These are phyloP conservation scores for Iris pallida DNA, from an alignment of 116 monocot genomes.

Conservation along the genomic window DNA sequence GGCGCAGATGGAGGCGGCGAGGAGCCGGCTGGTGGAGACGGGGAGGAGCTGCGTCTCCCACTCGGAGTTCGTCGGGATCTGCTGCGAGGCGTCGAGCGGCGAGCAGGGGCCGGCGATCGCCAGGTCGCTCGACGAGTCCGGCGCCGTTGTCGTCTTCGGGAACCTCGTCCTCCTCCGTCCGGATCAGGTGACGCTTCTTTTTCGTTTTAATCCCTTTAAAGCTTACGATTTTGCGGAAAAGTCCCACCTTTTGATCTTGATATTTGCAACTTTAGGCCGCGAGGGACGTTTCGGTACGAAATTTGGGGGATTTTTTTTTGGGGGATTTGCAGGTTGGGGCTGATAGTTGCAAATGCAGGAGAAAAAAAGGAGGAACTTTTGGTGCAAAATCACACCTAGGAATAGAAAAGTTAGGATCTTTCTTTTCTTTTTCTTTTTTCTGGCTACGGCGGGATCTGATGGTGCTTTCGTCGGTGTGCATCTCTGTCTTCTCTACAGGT, in stretches of 20 bases:
- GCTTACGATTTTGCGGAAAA: not conserved
- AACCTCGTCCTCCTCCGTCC: slow-evolving; percentile 67
- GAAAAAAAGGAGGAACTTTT: not conserved
- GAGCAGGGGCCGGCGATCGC: slow-evolving; percentile 45
- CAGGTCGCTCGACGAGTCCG: slow-evolving; percentile 65
- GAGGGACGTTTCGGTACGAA: no score
- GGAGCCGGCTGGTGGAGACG: slow-evolving; percentile 32
- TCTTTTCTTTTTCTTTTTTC: not conserved
- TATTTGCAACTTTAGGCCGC: not conserved
- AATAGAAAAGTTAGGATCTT: not conserved
- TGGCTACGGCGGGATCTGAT: slow-evolving; percentile 20
- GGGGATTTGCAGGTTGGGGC: no score
- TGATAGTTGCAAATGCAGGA: not conserved
- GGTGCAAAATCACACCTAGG: not conserved
- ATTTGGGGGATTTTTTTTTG: not conserved
- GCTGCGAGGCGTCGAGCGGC: slow-evolving; percentile 30
- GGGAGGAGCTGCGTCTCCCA: slow-evolving; percentile 28
- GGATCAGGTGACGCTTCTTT: slow-evolving; percentile 39
- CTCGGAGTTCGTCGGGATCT: slow-evolving; percentile 49
- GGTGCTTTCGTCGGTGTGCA: slow-evolving; percentile 8
- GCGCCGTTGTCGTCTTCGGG: slow-evolving; percentile 65
- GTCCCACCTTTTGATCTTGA: not conserved
- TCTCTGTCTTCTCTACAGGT: slow-evolving; percentile 26
- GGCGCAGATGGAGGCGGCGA: slow-evolving; percentile 51
- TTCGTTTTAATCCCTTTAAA: not conserved